Evolutionary conservation across 768 basidiomycete species (phyloP).

Genomic region (Termitomyces sp.): DNA sequence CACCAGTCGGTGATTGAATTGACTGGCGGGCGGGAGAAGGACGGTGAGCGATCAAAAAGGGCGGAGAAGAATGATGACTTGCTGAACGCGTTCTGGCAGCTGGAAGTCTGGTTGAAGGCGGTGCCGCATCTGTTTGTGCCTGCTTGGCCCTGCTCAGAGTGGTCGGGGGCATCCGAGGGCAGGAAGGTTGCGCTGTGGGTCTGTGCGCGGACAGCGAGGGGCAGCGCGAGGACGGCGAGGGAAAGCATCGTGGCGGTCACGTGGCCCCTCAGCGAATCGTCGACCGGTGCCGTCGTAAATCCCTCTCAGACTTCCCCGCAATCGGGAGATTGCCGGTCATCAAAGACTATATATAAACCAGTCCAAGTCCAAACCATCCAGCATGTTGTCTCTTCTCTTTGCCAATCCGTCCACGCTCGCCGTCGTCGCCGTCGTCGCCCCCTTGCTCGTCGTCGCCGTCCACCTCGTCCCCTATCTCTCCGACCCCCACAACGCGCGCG

Average conservation of each 20-base stretch:
- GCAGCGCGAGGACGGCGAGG: not conserved
- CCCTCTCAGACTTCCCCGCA: too few species aligned
- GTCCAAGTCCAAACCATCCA: too few species aligned
- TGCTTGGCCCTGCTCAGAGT: conserved; percentile 54
- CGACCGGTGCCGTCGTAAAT: not conserved
- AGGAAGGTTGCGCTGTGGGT: conserved; percentile 45
- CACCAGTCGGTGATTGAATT: conserved; percentile 56
- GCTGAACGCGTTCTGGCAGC: conserved; percentile 68
- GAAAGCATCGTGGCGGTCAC: not conserved
- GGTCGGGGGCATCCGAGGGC: conserved; percentile 43
- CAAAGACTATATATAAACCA: too few species aligned
- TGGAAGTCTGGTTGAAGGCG: conserved; percentile 47
- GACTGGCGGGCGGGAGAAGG: conserved; percentile 28
- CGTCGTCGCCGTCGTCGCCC: conserved; percentile 25
- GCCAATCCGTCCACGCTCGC: conserved; percentile 19
- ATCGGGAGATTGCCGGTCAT: not conserved
- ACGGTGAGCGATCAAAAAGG: not conserved
- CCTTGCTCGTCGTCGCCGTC: conserved; percentile 27
- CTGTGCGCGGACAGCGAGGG: conserved; percentile 15
- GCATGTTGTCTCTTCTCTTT: conserved; percentile 17
- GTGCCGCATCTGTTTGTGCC: conserved; percentile 69
- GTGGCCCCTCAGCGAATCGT: not conserved
- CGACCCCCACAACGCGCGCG: conserved; percentile 58
- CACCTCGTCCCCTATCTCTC: conserved; percentile 50
- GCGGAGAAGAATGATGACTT: conserved; percentile 20